phyloP scores from a whole-genome alignment of 2,329 filamentous ascomycete species.

The Bimuria novae-zelandiae region DNA sequence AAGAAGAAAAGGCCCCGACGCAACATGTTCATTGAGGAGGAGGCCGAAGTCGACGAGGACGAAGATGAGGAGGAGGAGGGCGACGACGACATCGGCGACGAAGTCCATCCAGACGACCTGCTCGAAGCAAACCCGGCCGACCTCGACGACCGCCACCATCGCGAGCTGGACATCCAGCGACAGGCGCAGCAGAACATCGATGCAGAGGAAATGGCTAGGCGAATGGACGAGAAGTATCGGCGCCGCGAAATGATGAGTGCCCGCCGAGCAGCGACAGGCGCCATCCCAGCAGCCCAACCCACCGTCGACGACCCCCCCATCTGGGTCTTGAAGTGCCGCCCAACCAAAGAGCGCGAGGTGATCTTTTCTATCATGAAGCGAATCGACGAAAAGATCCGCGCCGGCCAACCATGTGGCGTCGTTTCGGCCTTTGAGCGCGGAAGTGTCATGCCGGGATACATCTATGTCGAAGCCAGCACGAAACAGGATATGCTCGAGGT shows the following conservation, averaged over 20 bases:
- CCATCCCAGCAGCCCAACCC: slow-evolving; percentile 70
- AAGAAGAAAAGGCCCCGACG: slow-evolving; percentile 2
- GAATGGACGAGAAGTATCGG: slow-evolving; percentile 83
- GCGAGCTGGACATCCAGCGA: slow-evolving; percentile 89
- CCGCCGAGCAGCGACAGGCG: slow-evolving; percentile 36
- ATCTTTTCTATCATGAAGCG: slow-evolving; percentile 87
- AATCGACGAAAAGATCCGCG: slow-evolving; percentile 76
- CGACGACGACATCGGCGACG: slow-evolving; percentile 82
- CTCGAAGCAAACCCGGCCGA: slow-evolving; percentile 77
- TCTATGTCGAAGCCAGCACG: slow-evolving; percentile 90
- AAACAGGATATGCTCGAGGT: slow-evolving; percentile 84
- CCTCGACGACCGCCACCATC: slow-evolving; percentile 87
- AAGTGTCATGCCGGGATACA: slow-evolving; percentile 85
- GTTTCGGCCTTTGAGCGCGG: slow-evolving; percentile 92
- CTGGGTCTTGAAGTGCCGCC: slow-evolving; percentile 90
- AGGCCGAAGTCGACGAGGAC: slow-evolving; percentile 70
- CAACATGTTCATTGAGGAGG: slow-evolving; percentile 10
- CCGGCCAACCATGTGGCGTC: slow-evolving; percentile 80
- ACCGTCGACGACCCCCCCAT: slow-evolving; percentile 96
- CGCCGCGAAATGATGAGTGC: slow-evolving; percentile 57
- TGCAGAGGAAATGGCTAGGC: slow-evolving; percentile 87
- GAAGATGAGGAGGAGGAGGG: slow-evolving; percentile 82
- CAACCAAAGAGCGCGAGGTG: slow-evolving; percentile 93
- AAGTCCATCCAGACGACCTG: slow-evolving; percentile 88
- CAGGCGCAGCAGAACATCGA: slow-evolving; percentile 88